A percentile compares a stretch with the other conserved stretches of the same genome.
phyloP scores from a whole-genome alignment of 2,329 filamentous ascomycete species.

The Bipolaris gigantea region DNA sequence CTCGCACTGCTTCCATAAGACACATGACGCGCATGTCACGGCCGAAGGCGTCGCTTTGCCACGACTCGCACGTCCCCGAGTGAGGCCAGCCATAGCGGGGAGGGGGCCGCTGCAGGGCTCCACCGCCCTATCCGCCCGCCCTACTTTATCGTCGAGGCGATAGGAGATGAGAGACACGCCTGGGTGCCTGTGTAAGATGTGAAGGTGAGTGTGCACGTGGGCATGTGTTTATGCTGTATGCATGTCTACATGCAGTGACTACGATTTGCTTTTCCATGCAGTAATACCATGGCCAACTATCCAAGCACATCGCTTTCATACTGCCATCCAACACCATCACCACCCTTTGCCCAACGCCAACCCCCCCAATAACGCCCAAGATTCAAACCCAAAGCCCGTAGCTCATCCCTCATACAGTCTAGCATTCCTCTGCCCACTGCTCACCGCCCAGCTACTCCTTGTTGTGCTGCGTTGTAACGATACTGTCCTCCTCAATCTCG shows the following conservation, averaged over 20 bases:
- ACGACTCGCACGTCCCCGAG: slow-evolving; percentile 24
- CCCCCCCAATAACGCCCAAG: neutral
- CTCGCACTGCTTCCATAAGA: no score
- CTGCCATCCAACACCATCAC: neutral
- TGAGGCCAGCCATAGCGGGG: slow-evolving; percentile 23
- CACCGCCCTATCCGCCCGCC: neutral
- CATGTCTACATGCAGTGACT: no score
- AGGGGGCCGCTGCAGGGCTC: slow-evolving; percentile 17
- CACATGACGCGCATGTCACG: slow-evolving; percentile 24
- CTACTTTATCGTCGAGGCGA: no score
- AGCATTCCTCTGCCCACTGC: neutral
- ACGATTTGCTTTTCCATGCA: no score
- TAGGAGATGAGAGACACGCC: neutral
- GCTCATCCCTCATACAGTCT: neutral
- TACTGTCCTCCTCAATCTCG: slow-evolving; percentile 75
- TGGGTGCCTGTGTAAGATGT: neutral
- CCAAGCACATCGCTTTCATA: no score
- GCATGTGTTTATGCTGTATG: no score
- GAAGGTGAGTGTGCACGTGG: no score
- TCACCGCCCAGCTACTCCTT: slow-evolving; percentile 5
- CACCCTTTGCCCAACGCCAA: neutral
- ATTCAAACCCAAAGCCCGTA: neutral
- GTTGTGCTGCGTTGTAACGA: slow-evolving; percentile 54
- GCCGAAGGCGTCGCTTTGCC: slow-evolving; percentile 27
- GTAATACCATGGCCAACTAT: no score